Percentiles rank a stretch among this genome's conserved stretches.
Evolutionary conservation across 768 basidiomycete species (phyloP).

Genomic region (Lactarius tabidus): DNA sequence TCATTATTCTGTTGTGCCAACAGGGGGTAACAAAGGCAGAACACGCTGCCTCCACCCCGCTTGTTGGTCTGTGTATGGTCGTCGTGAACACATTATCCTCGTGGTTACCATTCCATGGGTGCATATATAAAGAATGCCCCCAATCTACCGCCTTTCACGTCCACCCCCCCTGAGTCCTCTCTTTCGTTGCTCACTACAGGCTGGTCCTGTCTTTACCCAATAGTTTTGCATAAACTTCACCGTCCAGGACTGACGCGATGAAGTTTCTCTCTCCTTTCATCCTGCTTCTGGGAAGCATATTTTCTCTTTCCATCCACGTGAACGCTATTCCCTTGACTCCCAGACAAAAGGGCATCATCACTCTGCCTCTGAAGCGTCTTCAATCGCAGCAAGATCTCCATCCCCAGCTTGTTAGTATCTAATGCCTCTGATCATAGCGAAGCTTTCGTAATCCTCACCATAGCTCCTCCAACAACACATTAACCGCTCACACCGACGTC

Average conservation of each 20-base stretch:
- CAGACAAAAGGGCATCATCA: constrained; percentile 34
- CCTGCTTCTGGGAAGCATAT: constrained; percentile 49
- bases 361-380: constrained; percentile 41
- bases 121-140: constrained; percentile 2
- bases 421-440: too few relatives aligned
- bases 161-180: not conserved
- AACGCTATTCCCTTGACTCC: constrained; percentile 42
- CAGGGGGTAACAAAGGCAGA: constrained; percentile 1
- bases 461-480: constrained; percentile 68
- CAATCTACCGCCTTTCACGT: not conserved
- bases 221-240: constrained; percentile 51
- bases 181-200: constrained; percentile 8
- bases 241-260: constrained; percentile 68
- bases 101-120: not conserved
- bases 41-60: not conserved
- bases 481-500: constrained; percentile 59
- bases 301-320: constrained; percentile 39
- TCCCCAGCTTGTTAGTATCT: constrained; percentile 40
- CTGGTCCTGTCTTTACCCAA: constrained; percentile 6
- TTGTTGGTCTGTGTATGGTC: not conserved
- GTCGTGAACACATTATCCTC: not conserved
- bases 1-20: not conserved
- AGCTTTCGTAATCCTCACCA: not conserved
- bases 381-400: constrained; percentile 35
- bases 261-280: constrained; percentile 49